These are phyloP conservation scores for Nematocida sp. DNA, from an alignment of 371 early-diverging fungal species.

Conservation along the genomic window DNA sequence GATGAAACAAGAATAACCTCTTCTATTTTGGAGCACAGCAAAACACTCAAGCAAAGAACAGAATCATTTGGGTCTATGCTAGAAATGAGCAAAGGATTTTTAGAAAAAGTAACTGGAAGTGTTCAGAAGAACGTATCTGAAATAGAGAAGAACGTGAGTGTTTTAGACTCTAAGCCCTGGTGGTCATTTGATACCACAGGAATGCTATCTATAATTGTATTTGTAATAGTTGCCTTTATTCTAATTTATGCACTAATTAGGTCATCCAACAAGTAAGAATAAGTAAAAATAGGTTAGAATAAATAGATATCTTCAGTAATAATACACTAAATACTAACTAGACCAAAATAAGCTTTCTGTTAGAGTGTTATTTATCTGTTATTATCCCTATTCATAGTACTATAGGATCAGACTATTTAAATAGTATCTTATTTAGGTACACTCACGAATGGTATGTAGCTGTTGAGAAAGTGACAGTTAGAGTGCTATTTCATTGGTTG, in stretches of 20 bases:
- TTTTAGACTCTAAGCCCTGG: constrained; percentile 19
- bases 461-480: too few relatives aligned
- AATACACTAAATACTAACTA: too few relatives aligned
- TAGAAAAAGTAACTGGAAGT: constrained; percentile 15
- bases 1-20: constrained; percentile 8
- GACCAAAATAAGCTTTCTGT: too few relatives aligned
- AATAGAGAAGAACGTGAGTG: constrained; percentile 15
- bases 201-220: background rate
- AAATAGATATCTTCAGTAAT: too few relatives aligned
- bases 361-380: too few relatives aligned
- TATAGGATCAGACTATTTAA: background rate
- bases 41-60: constrained; percentile 32
- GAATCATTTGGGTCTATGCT: constrained; percentile 46
- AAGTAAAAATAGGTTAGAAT: too few relatives aligned
- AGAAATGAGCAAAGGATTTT: constrained; percentile 31
- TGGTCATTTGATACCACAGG: constrained; percentile 12
- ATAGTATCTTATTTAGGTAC: too few relatives aligned
- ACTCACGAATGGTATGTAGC: too few relatives aligned
- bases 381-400: background rate
- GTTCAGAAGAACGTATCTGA: constrained; percentile 36
- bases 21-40: constrained; percentile 38
- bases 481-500: too few relatives aligned
- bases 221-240: constrained; percentile 31
- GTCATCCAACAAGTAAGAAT: background rate
- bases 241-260: constrained; percentile 34